Evolutionary conservation across 306 rosid species (phyloP).

Genomic region (Quercus rubra): DNA sequence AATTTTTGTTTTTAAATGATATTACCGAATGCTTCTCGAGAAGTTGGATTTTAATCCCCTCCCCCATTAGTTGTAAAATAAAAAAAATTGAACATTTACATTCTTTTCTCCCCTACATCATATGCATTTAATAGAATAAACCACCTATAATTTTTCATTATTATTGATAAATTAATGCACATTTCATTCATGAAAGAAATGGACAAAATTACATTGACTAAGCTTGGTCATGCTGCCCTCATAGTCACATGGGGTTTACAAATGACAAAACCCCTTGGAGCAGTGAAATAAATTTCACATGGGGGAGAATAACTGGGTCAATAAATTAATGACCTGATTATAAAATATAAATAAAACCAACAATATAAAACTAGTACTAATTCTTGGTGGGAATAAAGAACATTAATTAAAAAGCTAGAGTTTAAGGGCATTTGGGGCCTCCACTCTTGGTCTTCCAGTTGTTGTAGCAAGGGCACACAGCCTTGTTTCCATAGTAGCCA

Average conservation of each 20-base stretch:
- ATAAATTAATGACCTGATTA: background rate
- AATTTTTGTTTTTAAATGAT: no score
- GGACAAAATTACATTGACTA: background rate
- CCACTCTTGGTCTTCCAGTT: slow-evolving; percentile 61
- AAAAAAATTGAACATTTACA: no score
- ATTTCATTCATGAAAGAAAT: background rate
- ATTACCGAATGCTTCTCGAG: no score
- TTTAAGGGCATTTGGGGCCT: slow-evolving; percentile 65
- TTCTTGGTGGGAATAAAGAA: background rate
- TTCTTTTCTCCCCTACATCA: no score
- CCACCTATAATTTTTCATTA: background rate
- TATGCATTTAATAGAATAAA: background rate
- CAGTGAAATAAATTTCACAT: background rate
- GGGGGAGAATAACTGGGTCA: background rate
- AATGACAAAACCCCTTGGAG: no score
- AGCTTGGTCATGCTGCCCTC: background rate
- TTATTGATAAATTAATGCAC: background rate
- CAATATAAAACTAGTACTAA: slow-evolving; percentile 5
- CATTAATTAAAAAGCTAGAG: background rate
- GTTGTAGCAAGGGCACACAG: slow-evolving; percentile 63
- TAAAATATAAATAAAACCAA: background rate
- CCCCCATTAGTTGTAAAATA: no score
- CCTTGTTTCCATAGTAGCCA: slow-evolving; percentile 56
- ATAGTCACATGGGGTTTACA: background rate
- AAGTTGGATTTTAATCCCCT: no score